Conservation (phyloP, 371 early-diverging fungal genomes). For the Mucor mucedo region DNA sequence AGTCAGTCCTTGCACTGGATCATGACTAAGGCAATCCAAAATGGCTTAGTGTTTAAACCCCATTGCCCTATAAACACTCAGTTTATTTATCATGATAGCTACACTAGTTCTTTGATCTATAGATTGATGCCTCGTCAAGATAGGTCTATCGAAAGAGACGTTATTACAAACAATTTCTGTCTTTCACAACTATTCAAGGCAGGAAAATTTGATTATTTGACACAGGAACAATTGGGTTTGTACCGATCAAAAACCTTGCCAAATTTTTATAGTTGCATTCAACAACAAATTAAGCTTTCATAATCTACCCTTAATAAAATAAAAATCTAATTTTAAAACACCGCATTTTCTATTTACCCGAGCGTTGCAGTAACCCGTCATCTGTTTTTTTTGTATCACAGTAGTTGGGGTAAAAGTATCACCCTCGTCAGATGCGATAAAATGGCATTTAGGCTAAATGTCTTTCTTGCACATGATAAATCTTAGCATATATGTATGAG, state of each 20-base stretch:
- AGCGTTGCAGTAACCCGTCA: no score
- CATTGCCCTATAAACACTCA: constrained; percentile 10
- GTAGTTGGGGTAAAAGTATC: no score
- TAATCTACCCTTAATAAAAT: no score
- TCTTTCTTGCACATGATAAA: no score
- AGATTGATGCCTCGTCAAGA: constrained; percentile 35
- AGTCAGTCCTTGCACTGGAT: constrained; percentile 45
- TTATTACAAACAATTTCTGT: neutral
- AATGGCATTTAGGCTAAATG: no score
- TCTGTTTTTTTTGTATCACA: no score
- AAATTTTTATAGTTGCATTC: constrained; percentile 7
- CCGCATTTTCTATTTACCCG: no score
- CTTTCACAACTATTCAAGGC: constrained; percentile 21
- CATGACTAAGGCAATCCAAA: constrained; percentile 34
- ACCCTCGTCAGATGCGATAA: no score
- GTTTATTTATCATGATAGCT: constrained; percentile 39
- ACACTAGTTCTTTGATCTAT: constrained; percentile 29
- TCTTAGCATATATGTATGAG: no score
- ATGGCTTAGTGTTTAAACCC: constrained; percentile 34
- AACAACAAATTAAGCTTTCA: no score
- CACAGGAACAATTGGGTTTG: constrained; percentile 26
- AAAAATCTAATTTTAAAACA: no score
- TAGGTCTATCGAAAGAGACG: constrained; percentile 30
- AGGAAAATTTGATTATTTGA: constrained; percentile 28
- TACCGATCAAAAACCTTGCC: constrained; percentile 36